These are phyloP conservation scores for Hansenula sp. DNA, from an alignment of 1,139 yeast genomes.

Conservation along the genomic window DNA sequence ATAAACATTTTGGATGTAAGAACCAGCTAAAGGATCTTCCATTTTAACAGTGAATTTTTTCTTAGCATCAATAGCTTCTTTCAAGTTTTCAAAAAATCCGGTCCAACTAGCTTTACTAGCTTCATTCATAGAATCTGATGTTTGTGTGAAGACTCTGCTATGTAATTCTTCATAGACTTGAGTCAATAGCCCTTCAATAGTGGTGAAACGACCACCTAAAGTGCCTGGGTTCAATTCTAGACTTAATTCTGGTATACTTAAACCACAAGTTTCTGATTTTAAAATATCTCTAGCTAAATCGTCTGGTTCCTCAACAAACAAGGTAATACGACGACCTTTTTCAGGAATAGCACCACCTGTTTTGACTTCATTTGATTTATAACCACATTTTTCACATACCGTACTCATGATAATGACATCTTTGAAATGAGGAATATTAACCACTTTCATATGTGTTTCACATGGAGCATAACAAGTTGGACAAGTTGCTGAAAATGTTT, in stretches of 20 bases:
- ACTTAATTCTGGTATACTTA: slow-evolving; percentile 80
- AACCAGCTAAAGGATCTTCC: slow-evolving; percentile 94
- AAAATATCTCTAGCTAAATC: slow-evolving; percentile 93
- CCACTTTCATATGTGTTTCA: slow-evolving; percentile 94
- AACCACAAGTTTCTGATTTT: slow-evolving; percentile 90
- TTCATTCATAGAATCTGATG: slow-evolving; percentile 88
- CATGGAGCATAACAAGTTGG: slow-evolving; percentile 81
- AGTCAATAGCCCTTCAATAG: slow-evolving; percentile 84
- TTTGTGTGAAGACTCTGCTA: slow-evolving; percentile 76
- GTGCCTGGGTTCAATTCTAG: slow-evolving; percentile 96
- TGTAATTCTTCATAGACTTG: slow-evolving; percentile 91
- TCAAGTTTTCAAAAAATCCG: slow-evolving; percentile 65
- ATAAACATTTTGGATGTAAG: slow-evolving; percentile 93
- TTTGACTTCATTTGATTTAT: slow-evolving; percentile 94
- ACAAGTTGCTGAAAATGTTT: slow-evolving; percentile 88
- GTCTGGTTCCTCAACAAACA: slow-evolving; percentile 83
- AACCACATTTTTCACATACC: slow-evolving; percentile 88
- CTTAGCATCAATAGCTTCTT: slow-evolving; percentile 81
- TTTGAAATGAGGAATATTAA: slow-evolving; percentile 95
- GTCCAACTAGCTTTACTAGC: slow-evolving; percentile 78
- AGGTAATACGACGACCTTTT: slow-evolving; percentile 70
- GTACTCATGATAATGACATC: slow-evolving; percentile 97
- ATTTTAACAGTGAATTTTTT: slow-evolving; percentile 77
- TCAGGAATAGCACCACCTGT: slow-evolving; percentile 97
- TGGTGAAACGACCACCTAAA: slow-evolving; percentile 95